These are phyloP conservation scores for Magnusiomyces ingens DNA, from an alignment of 1,139 yeast species.

Conservation along the genomic window DNA sequence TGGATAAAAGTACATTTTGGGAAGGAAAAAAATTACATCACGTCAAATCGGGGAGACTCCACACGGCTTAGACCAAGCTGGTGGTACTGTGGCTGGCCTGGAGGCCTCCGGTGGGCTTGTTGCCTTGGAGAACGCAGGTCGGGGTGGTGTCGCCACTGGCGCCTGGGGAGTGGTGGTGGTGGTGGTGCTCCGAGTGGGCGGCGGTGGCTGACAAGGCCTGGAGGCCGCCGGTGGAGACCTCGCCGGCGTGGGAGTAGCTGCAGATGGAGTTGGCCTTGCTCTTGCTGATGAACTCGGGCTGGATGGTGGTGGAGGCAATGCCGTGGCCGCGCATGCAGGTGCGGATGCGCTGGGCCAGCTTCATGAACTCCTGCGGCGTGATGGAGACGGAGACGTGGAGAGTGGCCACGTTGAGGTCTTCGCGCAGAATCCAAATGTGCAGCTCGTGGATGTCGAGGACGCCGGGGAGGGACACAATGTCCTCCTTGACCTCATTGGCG, in stretches of 20 bases:
- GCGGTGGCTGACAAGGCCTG: neutral
- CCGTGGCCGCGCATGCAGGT: constrained; percentile 77
- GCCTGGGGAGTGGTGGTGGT: neutral
- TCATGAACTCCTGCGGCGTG: constrained; percentile 57
- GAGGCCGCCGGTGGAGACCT: constrained; percentile 5
- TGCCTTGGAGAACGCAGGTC: constrained; percentile 15
- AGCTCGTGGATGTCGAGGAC: constrained; percentile 87
- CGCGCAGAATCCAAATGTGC: constrained; percentile 95
- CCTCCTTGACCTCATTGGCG: constrained; percentile 64
- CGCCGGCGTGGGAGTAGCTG: neutral
- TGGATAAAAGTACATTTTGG: no score
- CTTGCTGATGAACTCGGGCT: constrained; percentile 59
- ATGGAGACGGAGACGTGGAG: constrained; percentile 72
- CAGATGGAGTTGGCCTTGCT: constrained; percentile 4
- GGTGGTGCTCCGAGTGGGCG: neutral
- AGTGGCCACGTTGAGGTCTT: constrained; percentile 80
- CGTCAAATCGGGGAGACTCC: no score
- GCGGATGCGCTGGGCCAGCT: constrained; percentile 71
- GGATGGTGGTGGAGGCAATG: constrained; percentile 90
- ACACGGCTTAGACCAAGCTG: no score
- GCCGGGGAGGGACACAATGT: constrained; percentile 58
- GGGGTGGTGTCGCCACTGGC: constrained; percentile 5
- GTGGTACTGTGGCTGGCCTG: neutral
- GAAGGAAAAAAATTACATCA: no score
- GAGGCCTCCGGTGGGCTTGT: constrained; percentile 15